Base-by-base conservation (phyloP, 495 filamentous ascomycete species). In the Chaetomidium leptoderma region DNA sequence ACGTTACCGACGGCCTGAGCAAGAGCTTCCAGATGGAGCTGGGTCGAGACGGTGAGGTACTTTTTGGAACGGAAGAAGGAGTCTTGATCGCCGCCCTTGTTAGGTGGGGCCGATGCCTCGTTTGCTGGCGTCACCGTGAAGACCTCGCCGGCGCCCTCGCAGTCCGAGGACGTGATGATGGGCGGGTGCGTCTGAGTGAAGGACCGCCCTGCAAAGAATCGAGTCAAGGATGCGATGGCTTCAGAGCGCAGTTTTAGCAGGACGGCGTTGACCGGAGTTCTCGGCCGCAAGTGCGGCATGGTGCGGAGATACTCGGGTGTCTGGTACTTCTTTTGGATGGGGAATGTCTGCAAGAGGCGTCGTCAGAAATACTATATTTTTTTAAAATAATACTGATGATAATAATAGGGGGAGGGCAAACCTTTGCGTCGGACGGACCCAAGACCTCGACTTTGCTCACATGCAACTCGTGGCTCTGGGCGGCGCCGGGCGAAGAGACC, bases 81-180 rank as follows among this genome's bases (percentile, higher is more conserved):
- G 11, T 72, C 70, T 17, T 68, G 54, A 54, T 62, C 48, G 27
- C 14, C n/a, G 9, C 44, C 52, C 39, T 50, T 19, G 29, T 47
- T 35, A 47, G 62, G 46, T 17, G 61, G 45, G 23, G 49, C 47
- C 33, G 62, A 40, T 32, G 66, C 57, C 35, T 81, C 69, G 57
- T 58, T 64, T 10, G 65, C 66, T 23, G 66, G 60, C 17, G 81
- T 68, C 32, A 97, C 72, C 4, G 83, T 85, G 63, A 98, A 98
- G n/a, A 93, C 92, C 68, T 97, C 92, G 3, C 93, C 92, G 5
- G 92, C 95, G 6, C 93, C 95, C 72, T 98, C 93, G 67, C 95
- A 97, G 62, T 98, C 93, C 0, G 95, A 98, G 5, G 93, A 95
- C 7, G 95, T 97, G 64, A 98, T 88, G 58, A 97, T 85, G 6